Conservation (phyloP, 2,329 filamentous ascomycete genomes). For the Fusarium chuoi region DNA sequence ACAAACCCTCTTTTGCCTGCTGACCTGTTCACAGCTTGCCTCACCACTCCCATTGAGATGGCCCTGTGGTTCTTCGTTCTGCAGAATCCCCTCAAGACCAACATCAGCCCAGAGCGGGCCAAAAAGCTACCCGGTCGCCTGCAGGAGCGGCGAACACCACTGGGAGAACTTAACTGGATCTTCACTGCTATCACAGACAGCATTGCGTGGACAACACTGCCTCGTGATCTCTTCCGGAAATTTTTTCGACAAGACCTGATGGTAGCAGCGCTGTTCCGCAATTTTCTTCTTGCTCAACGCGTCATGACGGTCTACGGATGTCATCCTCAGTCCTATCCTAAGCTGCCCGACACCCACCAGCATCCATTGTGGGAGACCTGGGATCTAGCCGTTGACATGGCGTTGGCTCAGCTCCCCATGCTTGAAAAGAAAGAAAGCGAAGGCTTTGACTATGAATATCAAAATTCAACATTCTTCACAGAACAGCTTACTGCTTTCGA, state of each 20-base stretch:
- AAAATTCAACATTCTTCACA: conserved; percentile 95
- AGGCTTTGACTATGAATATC: conserved; percentile 86
- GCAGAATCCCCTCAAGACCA: conserved; percentile 80
- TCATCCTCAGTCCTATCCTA: conserved; percentile 90
- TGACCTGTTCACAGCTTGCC: conserved; percentile 93
- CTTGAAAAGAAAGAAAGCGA: conserved; percentile 81
- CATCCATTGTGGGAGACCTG: conserved; percentile 97
- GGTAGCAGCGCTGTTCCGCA: conserved; percentile 97
- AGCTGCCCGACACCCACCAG: conserved; percentile 92
- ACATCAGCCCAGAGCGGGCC: conserved; percentile 81
- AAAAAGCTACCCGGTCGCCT: conserved; percentile 90
- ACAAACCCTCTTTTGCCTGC: conserved; percentile 94
- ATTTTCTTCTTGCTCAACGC: conserved; percentile 92
- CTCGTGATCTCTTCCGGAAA: conserved; percentile 91
- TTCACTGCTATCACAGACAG: conserved; percentile 99
- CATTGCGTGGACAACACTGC: conserved; percentile 96
- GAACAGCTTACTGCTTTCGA: conserved; percentile 98
- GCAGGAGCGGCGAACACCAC: conserved; percentile 90
- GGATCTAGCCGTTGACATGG: conserved; percentile 97
- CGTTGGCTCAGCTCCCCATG: conserved; percentile 86
- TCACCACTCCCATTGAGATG: conserved; percentile 98
- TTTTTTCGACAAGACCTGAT: conserved; percentile 97
- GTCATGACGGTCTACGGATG: conserved; percentile 98
- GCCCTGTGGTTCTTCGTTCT: conserved; percentile 95
- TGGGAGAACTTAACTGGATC: conserved; percentile 98